Conservation (phyloP, 306 rosid genomes). For the Malus sylvestris region DNA sequence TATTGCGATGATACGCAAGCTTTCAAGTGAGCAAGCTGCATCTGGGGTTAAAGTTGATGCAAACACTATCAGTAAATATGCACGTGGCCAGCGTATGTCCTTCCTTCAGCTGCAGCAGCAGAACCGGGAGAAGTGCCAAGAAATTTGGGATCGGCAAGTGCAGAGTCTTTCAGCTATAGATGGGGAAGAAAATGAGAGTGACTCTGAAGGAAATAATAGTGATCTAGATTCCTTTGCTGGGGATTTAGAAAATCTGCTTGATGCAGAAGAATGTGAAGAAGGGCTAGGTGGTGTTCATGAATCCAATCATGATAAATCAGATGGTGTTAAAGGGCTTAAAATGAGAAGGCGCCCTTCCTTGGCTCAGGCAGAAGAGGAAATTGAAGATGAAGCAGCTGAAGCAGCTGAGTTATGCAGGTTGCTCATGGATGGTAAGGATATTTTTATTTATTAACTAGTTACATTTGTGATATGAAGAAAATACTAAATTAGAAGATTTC, state of each 20-base stretch:
- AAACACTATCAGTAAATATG: constrained; percentile 88
- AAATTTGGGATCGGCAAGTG: constrained; percentile 91
- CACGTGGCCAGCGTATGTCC: constrained; percentile 98
- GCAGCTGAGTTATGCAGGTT: constrained; percentile 80
- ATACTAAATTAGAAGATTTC: background rate
- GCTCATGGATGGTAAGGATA: constrained; percentile 82
- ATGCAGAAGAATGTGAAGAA: constrained; percentile 93
- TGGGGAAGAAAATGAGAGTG: constrained; percentile 86
- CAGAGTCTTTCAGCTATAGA: constrained; percentile 71
- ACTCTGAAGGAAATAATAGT: constrained; percentile 88
- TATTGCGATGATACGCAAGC: constrained; percentile 98
- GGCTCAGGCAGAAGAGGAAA: constrained; percentile 91
- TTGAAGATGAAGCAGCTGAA: constrained; percentile 90
- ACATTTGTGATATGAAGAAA: background rate
- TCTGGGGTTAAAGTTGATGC: constrained; percentile 95
- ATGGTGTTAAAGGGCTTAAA: constrained; percentile 81
- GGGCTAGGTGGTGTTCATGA: constrained; percentile 61
- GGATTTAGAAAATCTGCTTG: constrained; percentile 93
- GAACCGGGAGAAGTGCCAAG: constrained; percentile 96
- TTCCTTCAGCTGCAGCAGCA: constrained; percentile 98
- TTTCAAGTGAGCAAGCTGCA: constrained; percentile 96
- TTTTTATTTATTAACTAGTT: background rate
- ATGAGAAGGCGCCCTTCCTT: constrained; percentile 79
- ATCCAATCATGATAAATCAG: constrained; percentile 67
- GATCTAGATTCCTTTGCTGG: constrained; percentile 98